These are phyloP conservation scores for Diplodia seriata DNA, from an alignment of 2,329 filamentous ascomycete species.

Conservation along the genomic window DNA sequence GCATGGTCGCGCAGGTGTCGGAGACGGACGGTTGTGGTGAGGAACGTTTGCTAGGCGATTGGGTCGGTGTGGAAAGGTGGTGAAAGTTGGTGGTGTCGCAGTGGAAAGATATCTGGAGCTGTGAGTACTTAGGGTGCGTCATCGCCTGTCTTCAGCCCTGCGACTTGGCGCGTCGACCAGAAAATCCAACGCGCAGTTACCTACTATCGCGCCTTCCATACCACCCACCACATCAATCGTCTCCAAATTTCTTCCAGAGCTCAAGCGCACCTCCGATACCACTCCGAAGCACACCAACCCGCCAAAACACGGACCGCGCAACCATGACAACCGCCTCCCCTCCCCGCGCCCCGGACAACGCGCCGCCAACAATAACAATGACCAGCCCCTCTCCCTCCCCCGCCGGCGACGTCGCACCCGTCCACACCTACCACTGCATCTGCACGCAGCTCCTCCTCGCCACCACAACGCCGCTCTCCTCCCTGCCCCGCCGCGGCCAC, in stretches of 20 bases:
- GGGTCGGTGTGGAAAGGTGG: background rate
- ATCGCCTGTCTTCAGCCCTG: constrained; percentile 3
- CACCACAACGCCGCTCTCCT: constrained; percentile 60
- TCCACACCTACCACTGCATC: constrained; percentile 68
- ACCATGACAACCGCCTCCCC: background rate
- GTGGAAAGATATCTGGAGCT: background rate
- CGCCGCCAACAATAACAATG: constrained; percentile 40
- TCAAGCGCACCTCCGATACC: constrained; percentile 2
- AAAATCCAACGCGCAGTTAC: background rate
- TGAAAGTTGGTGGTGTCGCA: background rate
- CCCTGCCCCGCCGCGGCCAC: constrained; percentile 59
- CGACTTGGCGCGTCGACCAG: constrained; percentile 14
- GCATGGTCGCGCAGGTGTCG: constrained; percentile 38
- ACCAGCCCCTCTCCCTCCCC: constrained; percentile 4
- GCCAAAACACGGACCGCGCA: background rate
- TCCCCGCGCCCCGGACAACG: background rate
- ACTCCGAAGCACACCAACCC: background rate
- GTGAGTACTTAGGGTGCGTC: background rate
- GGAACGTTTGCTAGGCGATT: background rate
- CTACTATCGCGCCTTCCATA: background rate
- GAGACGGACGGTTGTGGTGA: constrained; percentile 35
- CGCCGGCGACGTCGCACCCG: constrained; percentile 33
- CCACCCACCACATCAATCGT: background rate
- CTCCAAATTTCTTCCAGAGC: background rate
- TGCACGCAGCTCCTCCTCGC: constrained; percentile 71